A percentile compares a stretch with the other conserved stretches of the same genome.
These are phyloP conservation scores for Helotiales sp. DNA, from an alignment of 2,329 filamentous ascomycete genomes.

Conservation along the genomic window DNA sequence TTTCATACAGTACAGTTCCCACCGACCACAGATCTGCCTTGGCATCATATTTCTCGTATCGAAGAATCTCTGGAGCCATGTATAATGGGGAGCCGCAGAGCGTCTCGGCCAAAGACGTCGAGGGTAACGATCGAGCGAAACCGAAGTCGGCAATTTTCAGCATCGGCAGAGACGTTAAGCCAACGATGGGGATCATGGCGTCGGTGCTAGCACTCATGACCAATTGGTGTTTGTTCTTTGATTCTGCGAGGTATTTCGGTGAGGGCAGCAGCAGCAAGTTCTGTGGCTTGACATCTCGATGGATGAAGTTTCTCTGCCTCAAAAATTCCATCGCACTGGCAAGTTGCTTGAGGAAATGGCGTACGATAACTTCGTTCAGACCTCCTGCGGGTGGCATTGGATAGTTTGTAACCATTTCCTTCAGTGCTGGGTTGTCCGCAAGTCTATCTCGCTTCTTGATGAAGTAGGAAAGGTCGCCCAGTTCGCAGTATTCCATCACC, in stretches of 20 bases:
- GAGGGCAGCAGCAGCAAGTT: conserved; percentile 90
- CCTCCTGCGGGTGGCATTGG: conserved; percentile 80
- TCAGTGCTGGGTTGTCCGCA: conserved; percentile 74
- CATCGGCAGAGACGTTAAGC: conserved; percentile 85
- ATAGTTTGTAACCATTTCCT: conserved; percentile 91
- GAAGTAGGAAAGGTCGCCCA: conserved; percentile 91
- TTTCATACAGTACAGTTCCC: conserved; percentile 92
- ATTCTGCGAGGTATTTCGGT: conserved; percentile 63
- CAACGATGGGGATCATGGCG: conserved; percentile 77
- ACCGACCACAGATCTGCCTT: conserved; percentile 98
- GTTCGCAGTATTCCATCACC: conserved; percentile 97
- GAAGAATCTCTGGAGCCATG: conserved; percentile 97
- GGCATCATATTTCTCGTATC: conserved; percentile 96
- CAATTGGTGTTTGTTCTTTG: conserved; percentile 61
- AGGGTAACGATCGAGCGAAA: conserved; percentile 90
- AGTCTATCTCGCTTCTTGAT: conserved; percentile 92
- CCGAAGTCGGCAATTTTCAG: conserved; percentile 98
- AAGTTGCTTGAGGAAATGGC: conserved; percentile 95
- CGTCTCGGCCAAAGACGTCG: conserved; percentile 90
- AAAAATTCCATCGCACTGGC: conserved; percentile 89
- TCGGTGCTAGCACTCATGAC: conserved; percentile 77
- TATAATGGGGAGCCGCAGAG: conserved; percentile 95
- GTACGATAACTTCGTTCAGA: conserved; percentile 93
- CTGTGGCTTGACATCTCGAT: conserved; percentile 96
- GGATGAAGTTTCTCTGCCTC: conserved; percentile 81